phyloP scores from a whole-genome alignment of 768 basidiomycete genomes.

The Paxillus rubicundulus region DNA sequence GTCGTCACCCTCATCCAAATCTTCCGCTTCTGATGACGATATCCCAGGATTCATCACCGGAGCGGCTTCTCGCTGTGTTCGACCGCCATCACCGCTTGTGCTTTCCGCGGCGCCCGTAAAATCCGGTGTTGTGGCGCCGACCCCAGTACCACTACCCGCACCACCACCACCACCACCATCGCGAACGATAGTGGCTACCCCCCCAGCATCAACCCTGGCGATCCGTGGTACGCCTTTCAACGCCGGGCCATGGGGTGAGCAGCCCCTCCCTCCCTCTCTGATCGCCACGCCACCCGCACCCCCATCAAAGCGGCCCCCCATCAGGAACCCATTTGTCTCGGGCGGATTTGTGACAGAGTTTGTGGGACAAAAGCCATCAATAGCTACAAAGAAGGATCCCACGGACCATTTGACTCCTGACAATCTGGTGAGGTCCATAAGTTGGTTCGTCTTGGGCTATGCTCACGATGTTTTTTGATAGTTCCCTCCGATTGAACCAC shows the following conservation, averaged over 20 bases:
- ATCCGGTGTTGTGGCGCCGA: conserved; percentile 6
- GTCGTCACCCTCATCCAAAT: conserved; percentile 30
- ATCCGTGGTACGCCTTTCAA: conserved; percentile 9
- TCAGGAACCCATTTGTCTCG: conserved; percentile 48
- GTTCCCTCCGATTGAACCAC: conserved; percentile 15
- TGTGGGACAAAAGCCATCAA: conserved; percentile 27
- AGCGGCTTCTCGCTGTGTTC: conserved; percentile 25
- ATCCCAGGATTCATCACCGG: conserved; percentile 35
- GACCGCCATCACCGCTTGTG: conserved; percentile 23
- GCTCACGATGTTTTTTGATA: conserved; percentile 7
- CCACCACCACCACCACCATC: not conserved
- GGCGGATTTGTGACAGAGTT: conserved; percentile 50
- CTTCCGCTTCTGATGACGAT: conserved; percentile 23
- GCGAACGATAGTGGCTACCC: conserved; percentile 9
- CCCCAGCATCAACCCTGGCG: conserved; percentile 16
- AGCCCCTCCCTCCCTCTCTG: conserved; percentile 4
- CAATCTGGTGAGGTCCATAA: conserved; percentile 11
- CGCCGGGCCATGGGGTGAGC: conserved; percentile 11
- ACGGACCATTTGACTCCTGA: conserved; percentile 15
- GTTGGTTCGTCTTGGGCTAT: not conserved
- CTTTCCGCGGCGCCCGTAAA: conserved; percentile 17
- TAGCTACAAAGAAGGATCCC: conserved; percentile 20
- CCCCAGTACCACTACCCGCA: conserved; percentile 11
- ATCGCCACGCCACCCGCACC: not conserved
- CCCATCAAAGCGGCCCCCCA: conserved; percentile 14